Evolutionary conservation across 2,329 filamentous ascomycete species (phyloP).

Genomic region (Blastomyces gilchristii): DNA sequence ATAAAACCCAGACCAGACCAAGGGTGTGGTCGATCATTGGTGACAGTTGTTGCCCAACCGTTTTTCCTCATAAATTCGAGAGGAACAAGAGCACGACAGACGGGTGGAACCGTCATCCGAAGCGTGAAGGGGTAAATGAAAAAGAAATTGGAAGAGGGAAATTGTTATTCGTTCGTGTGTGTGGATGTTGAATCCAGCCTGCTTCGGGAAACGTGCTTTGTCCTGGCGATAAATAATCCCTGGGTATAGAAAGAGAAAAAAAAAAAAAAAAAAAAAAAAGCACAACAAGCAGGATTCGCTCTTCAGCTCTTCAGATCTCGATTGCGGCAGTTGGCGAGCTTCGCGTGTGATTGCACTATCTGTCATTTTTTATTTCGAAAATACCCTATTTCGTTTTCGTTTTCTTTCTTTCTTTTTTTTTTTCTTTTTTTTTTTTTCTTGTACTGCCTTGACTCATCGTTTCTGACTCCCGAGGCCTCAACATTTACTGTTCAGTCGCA

Average conservation of each 20-base stretch:
- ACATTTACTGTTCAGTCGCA: neutral
- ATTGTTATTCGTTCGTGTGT: neutral
- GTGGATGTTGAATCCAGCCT: neutral
- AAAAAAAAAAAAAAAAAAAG: neutral
- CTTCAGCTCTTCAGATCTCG: neutral
- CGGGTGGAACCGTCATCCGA: neutral
- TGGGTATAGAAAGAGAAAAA: neutral
- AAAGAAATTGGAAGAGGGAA: neutral
- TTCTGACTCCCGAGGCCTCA: too few relatives aligned
- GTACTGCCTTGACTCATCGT: neutral
- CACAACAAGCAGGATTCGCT: neutral
- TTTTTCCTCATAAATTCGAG: neutral
- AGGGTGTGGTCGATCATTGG: conserved; percentile 2
- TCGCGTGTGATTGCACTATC: conserved; percentile 1
- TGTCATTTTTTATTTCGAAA: neutral
- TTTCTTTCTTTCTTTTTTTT: too few relatives aligned
- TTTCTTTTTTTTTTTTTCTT: neutral
- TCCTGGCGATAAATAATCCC: neutral
- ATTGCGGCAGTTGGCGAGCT: conserved; percentile 1
- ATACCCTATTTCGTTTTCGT: too few relatives aligned
- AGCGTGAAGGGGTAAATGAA: neutral
- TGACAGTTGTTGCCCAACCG: neutral
- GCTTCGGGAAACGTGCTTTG: neutral
- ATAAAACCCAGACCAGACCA: neutral
- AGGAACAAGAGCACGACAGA: neutral